phyloP scores from a whole-genome alignment of 2,329 filamentous ascomycete genomes.

The Pseudogymnoascus sp. region DNA sequence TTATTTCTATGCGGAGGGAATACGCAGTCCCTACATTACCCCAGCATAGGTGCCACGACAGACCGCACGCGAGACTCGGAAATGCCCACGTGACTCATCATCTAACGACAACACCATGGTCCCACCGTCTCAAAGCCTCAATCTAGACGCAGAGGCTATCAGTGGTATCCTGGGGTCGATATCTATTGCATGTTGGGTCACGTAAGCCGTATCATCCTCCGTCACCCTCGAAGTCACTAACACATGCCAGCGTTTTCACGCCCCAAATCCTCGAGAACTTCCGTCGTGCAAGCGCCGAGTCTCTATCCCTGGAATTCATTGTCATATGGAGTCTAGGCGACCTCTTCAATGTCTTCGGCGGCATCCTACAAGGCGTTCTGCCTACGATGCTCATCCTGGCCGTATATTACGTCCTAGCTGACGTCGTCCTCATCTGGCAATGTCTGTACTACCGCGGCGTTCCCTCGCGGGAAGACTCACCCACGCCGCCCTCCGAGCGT shows the following conservation, averaged over 20 bases:
- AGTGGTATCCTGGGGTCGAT: conserved; percentile 94
- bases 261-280: conserved; percentile 97
- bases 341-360: conserved; percentile 94
- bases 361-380: conserved; percentile 80
- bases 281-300: conserved; percentile 74
- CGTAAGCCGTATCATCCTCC: conserved; percentile 32
- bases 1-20: background rate
- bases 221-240: background rate
- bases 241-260: conserved; percentile 60
- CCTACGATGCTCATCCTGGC: conserved; percentile 96
- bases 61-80: background rate
- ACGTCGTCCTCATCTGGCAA: conserved; percentile 79
- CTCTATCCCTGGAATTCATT: conserved; percentile 84
- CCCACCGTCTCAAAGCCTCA: conserved; percentile 46
- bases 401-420: conserved; percentile 86
- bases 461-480: conserved; percentile 50
- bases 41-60: background rate
- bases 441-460: conserved; percentile 96
- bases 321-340: conserved; percentile 89
- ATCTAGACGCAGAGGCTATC: conserved; percentile 81
- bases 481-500: background rate
- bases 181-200: conserved; percentile 95
- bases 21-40: background rate
- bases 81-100: background rate
- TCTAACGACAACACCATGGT: background rate